Base-by-base conservation (phyloP, 345 rosid genomes). In the Eucalyptus marginata region DNA sequence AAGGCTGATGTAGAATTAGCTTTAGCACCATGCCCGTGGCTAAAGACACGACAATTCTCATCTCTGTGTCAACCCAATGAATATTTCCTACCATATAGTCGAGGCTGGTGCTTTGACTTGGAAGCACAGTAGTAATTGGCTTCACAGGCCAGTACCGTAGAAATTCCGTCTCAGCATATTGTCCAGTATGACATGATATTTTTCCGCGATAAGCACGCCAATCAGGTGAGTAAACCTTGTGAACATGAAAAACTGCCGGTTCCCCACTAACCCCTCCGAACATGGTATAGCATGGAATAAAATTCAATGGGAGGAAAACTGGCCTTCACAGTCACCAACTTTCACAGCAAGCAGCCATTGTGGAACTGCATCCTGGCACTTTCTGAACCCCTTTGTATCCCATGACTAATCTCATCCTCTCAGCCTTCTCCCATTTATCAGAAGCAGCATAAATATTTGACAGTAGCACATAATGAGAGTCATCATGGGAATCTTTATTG, bases 381-480 rank as follows among this genome's bases (percentile, higher is more conserved):
- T 96, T 96, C 80, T 89, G 87, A 89, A 93, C 49, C 87, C 97
- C 95, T 52, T 92, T 92, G 56, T 89, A 81, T 49, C 49, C 89
- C 95, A 93, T 92, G 46, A 58, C 91, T 64, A 89, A 86, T 89
- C 98, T 93, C 91, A 92, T 56, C 89, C 89, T 92, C 92, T 94
- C 96, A 33, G 97, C 93, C 88, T 86, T 93, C 90, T 94, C 94
- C 98, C 97, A 96, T 90, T 92, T 91, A 46, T 92, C 93, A n/a
- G 93, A 86, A 50, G 95, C 95, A 66, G 97, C 98, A 92, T 94
- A 95, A 84, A 96, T 92, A 89, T 94, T 96, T n/a, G 96, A 93
- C 27, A 95, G 91, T 58, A 93, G 93, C 59, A 93, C 93, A 89
- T 90, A 88, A 88, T 93, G 95, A 20, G 93, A 89, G 88, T 92